Evolutionary conservation across 176 grass and related monocot genomes (phyloP).

Genomic region (Leersia perrieri): DNA sequence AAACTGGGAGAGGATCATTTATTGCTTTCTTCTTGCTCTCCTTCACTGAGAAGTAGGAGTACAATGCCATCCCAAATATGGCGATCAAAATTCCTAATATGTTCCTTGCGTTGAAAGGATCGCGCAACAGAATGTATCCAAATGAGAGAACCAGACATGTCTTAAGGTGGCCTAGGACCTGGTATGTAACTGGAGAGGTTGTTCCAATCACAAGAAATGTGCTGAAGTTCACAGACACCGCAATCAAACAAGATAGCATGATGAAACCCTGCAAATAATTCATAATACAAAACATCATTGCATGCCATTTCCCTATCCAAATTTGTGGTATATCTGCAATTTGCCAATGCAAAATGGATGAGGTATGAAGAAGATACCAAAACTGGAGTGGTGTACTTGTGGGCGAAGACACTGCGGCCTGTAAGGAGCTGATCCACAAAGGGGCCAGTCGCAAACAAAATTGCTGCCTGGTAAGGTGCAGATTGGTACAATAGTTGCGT

Average conservation of each 20-base stretch:
- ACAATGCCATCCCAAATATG: conserved; percentile 90
- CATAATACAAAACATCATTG: conserved; percentile 26
- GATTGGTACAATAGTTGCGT: conserved; percentile 96
- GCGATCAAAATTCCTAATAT: conserved; percentile 87
- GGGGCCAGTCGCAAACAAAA: conserved; percentile 87
- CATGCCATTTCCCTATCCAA: conserved; percentile 5
- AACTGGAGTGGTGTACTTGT: conserved; percentile 74
- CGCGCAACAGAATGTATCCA: conserved; percentile 86
- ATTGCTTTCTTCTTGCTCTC: conserved; percentile 93
- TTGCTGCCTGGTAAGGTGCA: conserved; percentile 84
- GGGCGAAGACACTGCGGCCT: conserved; percentile 75
- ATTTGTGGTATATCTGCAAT: conserved; percentile 1
- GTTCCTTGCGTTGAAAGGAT: conserved; percentile 81
- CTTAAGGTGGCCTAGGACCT: conserved; percentile 98
- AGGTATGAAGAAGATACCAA: conserved; percentile 57
- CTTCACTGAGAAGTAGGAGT: conserved; percentile 85
- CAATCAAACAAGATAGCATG: conserved; percentile 91
- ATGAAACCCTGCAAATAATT: conserved; percentile 82
- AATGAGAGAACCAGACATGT: conserved; percentile 97
- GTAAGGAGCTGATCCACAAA: conserved; percentile 91
- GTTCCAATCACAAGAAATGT: conserved; percentile 98
- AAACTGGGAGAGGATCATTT: conserved; percentile 70
- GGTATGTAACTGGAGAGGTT: conserved; percentile 96
- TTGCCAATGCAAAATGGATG: conserved; percentile 13
- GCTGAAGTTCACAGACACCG: conserved; percentile 98